Evolutionary conservation across 139 green algal genomes (phyloP), one percentile per base, ranked within the genome.

Genomic region (Parachlorella kessleri): DNA sequence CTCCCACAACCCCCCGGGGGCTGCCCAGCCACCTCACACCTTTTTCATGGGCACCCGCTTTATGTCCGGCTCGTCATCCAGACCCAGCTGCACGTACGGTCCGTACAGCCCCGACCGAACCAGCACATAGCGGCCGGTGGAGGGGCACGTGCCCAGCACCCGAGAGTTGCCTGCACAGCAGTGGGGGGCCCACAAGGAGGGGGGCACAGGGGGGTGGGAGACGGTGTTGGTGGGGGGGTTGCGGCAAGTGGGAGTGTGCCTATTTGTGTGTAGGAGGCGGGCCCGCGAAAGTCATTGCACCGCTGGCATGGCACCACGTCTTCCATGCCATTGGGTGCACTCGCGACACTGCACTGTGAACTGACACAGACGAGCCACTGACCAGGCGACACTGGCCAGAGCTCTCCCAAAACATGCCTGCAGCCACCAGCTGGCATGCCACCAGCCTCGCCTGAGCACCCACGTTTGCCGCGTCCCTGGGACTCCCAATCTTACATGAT

Each of bases 101-200:
- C 92, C 92, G 73, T 91, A 96, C 14, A 90, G 90, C 3, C 92
- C 92, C n/a, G 80, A 36, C 9, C 84, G 80, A 28, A 94, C 55
- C 35, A 66, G 77, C 28, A 96, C 75, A 14, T 80, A 35, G 36
- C 67, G 33, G 10, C 84, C 82, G 1, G 70, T 90, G 10, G 78
- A 71, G 18, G 87, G 89, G 65, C 90, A 36, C 4, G 30, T 2
- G 0, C 89, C 90, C 32, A 94, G 79, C 55, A 80, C 28, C 14
- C 32, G 36, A 10, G n/a, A 28, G 30, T 7, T 10, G 28, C 48
- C 42, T 70, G 40, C 6, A 33, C 23, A 33, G 8, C 63, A 33
- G 63, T 28, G 48, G 48, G 48, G 10, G 48, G 48, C 10, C 10
- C 48, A 18, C 48, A 10, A 28, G 10, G 48, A 18, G 10, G 48